Evolutionary conservation across 1,284 basidiomycete species (phyloP).

Genomic region (Microbotryum silenes-acaulis): DNA sequence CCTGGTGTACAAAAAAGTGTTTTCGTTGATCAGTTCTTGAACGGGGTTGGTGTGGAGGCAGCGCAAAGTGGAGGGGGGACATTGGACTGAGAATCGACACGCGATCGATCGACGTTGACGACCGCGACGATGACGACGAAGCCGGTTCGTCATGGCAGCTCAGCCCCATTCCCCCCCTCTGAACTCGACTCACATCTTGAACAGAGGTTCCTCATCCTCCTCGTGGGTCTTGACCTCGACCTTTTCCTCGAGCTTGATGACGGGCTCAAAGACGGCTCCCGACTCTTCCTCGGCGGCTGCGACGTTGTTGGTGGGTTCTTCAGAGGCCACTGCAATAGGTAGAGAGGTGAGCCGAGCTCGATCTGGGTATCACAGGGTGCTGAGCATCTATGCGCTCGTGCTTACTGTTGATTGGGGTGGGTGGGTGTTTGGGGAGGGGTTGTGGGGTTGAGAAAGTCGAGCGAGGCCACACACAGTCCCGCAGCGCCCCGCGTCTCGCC

Average conservation of each 20-base stretch:
- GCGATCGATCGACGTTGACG: not conserved
- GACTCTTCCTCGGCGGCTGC: constrained; percentile 59
- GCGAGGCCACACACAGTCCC: too few species aligned
- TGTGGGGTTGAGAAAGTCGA: too few species aligned
- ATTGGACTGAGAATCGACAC: not conserved
- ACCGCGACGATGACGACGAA: not conserved
- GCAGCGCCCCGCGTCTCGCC: too few species aligned
- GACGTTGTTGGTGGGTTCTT: not conserved
- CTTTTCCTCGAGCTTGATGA: constrained; percentile 92
- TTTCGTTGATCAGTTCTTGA: not conserved
- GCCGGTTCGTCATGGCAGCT: not conserved
- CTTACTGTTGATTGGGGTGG: too few species aligned
- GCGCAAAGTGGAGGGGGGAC: not conserved
- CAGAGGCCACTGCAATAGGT: too few species aligned
- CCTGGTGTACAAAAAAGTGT: constrained; percentile 47
- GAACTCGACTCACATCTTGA: constrained; percentile 76
- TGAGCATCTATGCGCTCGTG: too few species aligned
- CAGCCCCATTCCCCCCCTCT: not conserved
- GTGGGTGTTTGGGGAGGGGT: too few species aligned
- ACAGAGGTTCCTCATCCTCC: constrained; percentile 85
- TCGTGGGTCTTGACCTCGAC: constrained; percentile 90
- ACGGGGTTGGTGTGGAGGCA: not conserved
- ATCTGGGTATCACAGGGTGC: too few species aligned
- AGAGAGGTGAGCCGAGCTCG: too few species aligned
- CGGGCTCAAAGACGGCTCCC: constrained; percentile 91